These are phyloP conservation scores for Thelonectria blattea DNA, from an alignment of 2,329 filamentous ascomycete species.

Conservation along the genomic window DNA sequence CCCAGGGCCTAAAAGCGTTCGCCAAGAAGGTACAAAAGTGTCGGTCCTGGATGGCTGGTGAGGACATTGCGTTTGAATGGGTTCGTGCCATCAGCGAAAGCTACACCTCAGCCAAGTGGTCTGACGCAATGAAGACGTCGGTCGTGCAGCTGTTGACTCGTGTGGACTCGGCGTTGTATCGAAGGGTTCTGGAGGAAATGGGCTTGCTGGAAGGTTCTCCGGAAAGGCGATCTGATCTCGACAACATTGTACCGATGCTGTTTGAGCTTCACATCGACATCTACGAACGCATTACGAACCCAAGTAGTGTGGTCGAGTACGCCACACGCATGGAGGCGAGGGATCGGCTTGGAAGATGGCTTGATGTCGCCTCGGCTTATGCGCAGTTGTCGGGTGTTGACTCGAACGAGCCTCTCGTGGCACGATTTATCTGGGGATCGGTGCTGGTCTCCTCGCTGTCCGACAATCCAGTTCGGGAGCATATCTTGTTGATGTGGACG, in stretches of 20 bases:
- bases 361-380: slow-evolving; percentile 55
- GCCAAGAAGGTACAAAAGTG: slow-evolving; percentile 52
- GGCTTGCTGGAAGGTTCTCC: slow-evolving; percentile 35
- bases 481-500: slow-evolving; percentile 64
- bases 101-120: slow-evolving; percentile 63
- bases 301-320: slow-evolving; percentile 59
- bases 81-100: slow-evolving; percentile 55
- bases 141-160: slow-evolving; percentile 63
- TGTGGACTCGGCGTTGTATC: slow-evolving; percentile 59
- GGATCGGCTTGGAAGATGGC: slow-evolving; percentile 58
- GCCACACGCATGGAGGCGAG: slow-evolving; percentile 56
- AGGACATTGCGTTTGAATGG: slow-evolving; percentile 67
- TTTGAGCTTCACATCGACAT: slow-evolving; percentile 68
- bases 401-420: slow-evolving; percentile 48
- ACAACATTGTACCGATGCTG: slow-evolving; percentile 60
- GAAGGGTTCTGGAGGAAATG: slow-evolving; percentile 53
- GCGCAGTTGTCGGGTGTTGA: slow-evolving; percentile 46
- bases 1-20: slow-evolving; percentile 59
- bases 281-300: slow-evolving; percentile 63
- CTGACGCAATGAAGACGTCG: slow-evolving; percentile 60
- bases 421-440: slow-evolving; percentile 65
- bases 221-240: slow-evolving; percentile 43
- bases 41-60: slow-evolving; percentile 56
- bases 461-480: slow-evolving; percentile 60
- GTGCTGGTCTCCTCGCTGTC: slow-evolving; percentile 59